These are phyloP conservation scores for Zymoseptoria pseudotritici DNA, from an alignment of 2,329 filamentous ascomycete species.

Conservation along the genomic window DNA sequence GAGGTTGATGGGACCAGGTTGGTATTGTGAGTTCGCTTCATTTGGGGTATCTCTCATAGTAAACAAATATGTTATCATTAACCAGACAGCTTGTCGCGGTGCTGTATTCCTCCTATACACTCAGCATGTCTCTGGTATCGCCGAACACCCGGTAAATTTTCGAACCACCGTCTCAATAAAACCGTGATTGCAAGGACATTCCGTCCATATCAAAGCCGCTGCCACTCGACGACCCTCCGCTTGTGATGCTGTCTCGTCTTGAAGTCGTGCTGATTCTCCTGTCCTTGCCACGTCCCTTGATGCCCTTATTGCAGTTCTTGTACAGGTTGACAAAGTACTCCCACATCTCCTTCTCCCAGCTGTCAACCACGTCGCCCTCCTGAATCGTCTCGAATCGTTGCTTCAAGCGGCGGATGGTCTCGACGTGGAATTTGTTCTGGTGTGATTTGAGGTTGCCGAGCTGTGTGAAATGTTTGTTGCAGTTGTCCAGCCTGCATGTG, in stretches of 20 bases:
- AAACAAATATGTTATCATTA: not conserved
- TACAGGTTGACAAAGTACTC: slow-evolving; percentile 82
- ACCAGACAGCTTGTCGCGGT: not conserved
- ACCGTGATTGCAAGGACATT: not conserved
- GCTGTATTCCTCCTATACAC: not conserved
- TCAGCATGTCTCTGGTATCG: not conserved
- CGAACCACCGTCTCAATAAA: not conserved
- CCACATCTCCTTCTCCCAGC: slow-evolving; percentile 68
- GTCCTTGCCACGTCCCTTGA: slow-evolving; percentile 89
- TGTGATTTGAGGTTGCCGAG: slow-evolving; percentile 92
- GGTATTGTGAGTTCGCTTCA: not conserved
- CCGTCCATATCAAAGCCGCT: not conserved
- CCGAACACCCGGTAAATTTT: not conserved
- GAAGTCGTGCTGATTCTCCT: slow-evolving; percentile 50
- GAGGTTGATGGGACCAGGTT: not conserved
- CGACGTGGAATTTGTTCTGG: slow-evolving; percentile 85
- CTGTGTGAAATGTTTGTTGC: slow-evolving; percentile 82
- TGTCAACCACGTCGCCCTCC: slow-evolving; percentile 55
- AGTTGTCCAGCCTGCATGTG: slow-evolving; percentile 72
- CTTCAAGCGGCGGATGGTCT: slow-evolving; percentile 64
- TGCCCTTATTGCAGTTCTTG: slow-evolving; percentile 97
- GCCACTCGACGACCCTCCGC: not conserved
- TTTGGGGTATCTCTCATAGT: not conserved
- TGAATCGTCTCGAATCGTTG: slow-evolving; percentile 59
- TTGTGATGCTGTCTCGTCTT: slow-evolving; percentile 17